Evolutionary conservation across 352 stramenopile species (phyloP), one percentile per base, ranked within the genome.

Genomic region (Phytophthora pistaciae): DNA sequence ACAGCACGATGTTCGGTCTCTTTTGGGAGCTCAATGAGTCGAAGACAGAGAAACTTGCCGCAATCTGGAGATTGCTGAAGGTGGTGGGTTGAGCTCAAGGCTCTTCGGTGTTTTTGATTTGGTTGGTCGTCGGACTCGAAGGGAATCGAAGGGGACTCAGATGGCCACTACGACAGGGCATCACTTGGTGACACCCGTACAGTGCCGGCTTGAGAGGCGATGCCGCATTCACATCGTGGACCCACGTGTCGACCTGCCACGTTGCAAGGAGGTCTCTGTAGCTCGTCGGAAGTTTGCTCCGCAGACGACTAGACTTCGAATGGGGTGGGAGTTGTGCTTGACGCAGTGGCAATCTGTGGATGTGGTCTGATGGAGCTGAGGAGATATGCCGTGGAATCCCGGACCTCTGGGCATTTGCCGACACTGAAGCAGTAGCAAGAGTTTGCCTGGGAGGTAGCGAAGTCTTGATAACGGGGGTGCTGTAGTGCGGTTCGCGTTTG

Each of bases 401-500:
- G 21, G 3, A 25, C n/a, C 20, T 20, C 11, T 29, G 8, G 7
- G 3, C 9, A 21, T 25, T 23, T 27, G 46, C 5, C 27, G 11
- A 18, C 9, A 5, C n/a, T 25, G 10, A 31, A n/a, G 48, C 48
- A 13, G 18, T 10, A 31, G 6, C 48, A 54, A 54, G 20, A 1
- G 14, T 23, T 6, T 21, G 42, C 7, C n/a, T 49, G 8, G 42
- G 14, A 4, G 18, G 14, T 3, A 53, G 46, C 14, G 21, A 54
- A 5, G 48, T 31, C 20, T 31, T 54, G 10, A 20, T 18, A n/a
- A 54, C 27, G 10, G 48, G 48, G 20, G 14, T 66, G 27, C 29
- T 59, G 38, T 60, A 77, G 36, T 68, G 71, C 14, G 66, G 66
- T 36, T 72, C 52, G 5, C 53, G 57, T 8, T 59, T 54, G 40